Base-by-base conservation (phyloP, 306 rosid species). In the Citrullus colocynthis region DNA sequence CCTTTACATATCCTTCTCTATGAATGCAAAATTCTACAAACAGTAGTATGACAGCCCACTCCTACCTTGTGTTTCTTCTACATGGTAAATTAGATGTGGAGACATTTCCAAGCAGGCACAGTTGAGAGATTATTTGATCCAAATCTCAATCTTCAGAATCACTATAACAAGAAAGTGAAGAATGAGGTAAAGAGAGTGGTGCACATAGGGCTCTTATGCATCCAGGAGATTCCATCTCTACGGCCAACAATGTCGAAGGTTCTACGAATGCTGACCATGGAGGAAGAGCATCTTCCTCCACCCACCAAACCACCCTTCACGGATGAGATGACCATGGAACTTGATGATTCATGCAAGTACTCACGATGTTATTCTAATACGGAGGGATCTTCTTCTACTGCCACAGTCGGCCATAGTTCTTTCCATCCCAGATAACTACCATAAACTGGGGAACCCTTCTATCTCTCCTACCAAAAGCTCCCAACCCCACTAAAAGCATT, bases 231-330 rank as follows among this genome's bases (percentile, higher is more conserved):
- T 60, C 83, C 87, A 45, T 83, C 93, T 2, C 74, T 89, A 41
- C 79, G 97, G 79, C 99, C 98, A 83, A 81, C 86, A 39, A 95
- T 92, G 96, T 91, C 93, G 60, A 95, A 79, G 89, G 86, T 85
- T 6, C 80, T 95, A 12, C 85, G 82, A 78, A 95, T 92, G 96
- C 85, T 95, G 67, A 89, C 89, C 39, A 88, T 81, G 78, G 84
- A 83, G 72, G 97, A 92, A 80, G 90, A 85, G 82, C 51, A 49
- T 24, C 93, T 89, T 42, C 92, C 88, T 36, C 85, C 93, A 60
- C 99, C 99, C 54, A 84, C 92, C 39, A 90, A 85, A 82, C 99
- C 97, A 57, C 98, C 99, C 7, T 95, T 95, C 87, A 74, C 87
- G 34, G 97, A 95, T 80, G 97, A 95, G 85, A 87, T 39, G 82